Conservation (phyloP, 108 stramenopile genomes). For the Cyclotella cryptica region DNA sequence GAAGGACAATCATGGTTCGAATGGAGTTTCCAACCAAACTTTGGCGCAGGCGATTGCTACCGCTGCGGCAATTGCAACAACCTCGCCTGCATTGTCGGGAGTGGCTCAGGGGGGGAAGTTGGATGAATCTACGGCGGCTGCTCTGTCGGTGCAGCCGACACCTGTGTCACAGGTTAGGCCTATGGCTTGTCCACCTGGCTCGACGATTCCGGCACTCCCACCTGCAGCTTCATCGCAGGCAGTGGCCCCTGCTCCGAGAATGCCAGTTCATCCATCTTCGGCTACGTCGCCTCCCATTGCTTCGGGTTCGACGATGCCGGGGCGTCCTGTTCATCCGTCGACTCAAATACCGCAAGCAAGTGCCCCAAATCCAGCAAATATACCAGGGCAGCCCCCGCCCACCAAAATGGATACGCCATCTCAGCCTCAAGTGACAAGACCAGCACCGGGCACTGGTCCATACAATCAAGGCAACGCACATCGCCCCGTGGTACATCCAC, state of each 20-base stretch:
- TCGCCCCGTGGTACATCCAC: not conserved
- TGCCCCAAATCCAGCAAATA: not conserved
- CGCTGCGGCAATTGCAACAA: constrained; percentile 31
- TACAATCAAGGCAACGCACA: not conserved
- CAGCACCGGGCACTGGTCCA: not conserved
- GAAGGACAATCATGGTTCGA: not conserved
- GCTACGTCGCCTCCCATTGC: not conserved
- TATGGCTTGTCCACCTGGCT: not conserved
- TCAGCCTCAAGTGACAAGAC: not conserved
- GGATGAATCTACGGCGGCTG: constrained; percentile 16
- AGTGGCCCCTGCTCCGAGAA: not conserved
- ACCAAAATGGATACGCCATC: not conserved
- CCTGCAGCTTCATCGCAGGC: not conserved
- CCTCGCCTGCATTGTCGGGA: constrained; percentile 12
- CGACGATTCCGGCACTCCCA: not conserved
- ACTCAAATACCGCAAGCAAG: not conserved
- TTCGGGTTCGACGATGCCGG: not conserved
- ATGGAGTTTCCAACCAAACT: not conserved
- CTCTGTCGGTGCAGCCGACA: not conserved
- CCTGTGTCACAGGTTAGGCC: not conserved
- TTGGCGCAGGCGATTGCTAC: constrained; percentile 22
- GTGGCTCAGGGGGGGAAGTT: not conserved
- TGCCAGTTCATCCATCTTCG: not conserved
- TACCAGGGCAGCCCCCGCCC: not conserved
- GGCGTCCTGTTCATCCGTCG: not conserved